A percentile compares a stretch with the other conserved stretches of the same genome.
Conservation (phyloP, 108 stramenopile genomes). For the Skeletonema menzelii region DNA sequence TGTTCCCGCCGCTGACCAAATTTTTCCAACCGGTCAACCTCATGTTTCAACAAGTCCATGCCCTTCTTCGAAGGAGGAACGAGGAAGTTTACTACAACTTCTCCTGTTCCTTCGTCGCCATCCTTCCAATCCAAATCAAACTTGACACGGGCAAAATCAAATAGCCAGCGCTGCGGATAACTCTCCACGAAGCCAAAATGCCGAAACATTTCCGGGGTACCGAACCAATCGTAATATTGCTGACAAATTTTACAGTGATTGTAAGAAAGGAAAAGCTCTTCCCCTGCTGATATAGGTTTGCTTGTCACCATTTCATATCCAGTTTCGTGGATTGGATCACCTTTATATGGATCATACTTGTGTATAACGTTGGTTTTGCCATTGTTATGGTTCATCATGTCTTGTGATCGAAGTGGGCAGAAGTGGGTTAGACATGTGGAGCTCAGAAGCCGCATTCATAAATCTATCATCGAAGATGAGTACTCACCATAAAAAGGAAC, state of each 20-base stretch:
- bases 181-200: conserved; percentile 85
- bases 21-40: conserved; percentile 13
- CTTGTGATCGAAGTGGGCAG: not conserved
- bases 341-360: conserved; percentile 24
- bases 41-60: conserved; percentile 20
- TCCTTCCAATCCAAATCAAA: conserved; percentile 40
- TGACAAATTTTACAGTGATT: conserved; percentile 64
- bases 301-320: conserved; percentile 34
- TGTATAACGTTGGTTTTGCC: conserved; percentile 36
- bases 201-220: conserved; percentile 65
- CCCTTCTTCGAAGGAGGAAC: conserved; percentile 38
- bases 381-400: conserved; percentile 73
- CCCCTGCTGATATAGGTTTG: conserved; percentile 53
- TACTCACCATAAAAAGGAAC: conserved; percentile 63
- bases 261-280: conserved; percentile 69
- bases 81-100: conserved; percentile 30
- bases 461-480: too few relatives aligned
- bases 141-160: conserved; percentile 39
- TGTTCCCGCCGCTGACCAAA: conserved; percentile 2
- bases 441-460: too few relatives aligned
- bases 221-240: conserved; percentile 31
- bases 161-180: conserved; percentile 75
- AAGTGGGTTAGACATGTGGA: not conserved
- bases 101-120: conserved; percentile 18
- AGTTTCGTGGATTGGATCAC: conserved; percentile 6